phyloP scores from a whole-genome alignment of 495 filamentous ascomycete species.

The Penicillium crystallinum region DNA sequence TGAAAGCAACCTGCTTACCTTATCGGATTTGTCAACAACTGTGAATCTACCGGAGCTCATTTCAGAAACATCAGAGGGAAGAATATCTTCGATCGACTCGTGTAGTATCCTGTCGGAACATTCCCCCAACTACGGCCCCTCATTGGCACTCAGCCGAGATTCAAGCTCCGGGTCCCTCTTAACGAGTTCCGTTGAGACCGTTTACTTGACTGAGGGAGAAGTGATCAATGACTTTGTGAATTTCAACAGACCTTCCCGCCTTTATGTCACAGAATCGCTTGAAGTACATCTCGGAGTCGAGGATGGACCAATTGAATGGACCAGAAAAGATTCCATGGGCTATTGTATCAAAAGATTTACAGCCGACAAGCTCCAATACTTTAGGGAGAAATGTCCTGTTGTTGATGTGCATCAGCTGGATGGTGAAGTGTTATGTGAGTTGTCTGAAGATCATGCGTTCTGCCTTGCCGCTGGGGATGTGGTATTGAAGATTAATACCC shows the following conservation, averaged over 20 bases:
- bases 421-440: not conserved
- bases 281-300: too few species aligned
- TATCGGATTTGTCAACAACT: conserved; percentile 6
- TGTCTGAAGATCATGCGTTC: conserved; percentile 2
- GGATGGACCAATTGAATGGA: too few species aligned
- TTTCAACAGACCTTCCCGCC: too few species aligned
- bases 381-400: not conserved
- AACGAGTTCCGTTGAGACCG: too few species aligned
- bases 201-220: too few species aligned
- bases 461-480: conserved; percentile 1
- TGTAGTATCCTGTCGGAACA: too few species aligned
- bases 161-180: too few species aligned
- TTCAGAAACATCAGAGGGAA: not conserved
- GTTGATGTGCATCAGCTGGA: not conserved
- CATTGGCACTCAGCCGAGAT: too few species aligned
- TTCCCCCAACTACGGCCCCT: too few species aligned
- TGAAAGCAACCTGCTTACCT: conserved; percentile 13
- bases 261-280: too few species aligned
- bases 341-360: not conserved
- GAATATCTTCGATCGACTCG: not conserved
- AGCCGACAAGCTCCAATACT: too few species aligned
- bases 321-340: not conserved
- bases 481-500: not conserved
- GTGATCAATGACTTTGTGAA: too few species aligned
- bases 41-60: not conserved